phyloP scores from a whole-genome alignment of 1,284 basidiomycete genomes.

The Heliocybe sulcata region DNA sequence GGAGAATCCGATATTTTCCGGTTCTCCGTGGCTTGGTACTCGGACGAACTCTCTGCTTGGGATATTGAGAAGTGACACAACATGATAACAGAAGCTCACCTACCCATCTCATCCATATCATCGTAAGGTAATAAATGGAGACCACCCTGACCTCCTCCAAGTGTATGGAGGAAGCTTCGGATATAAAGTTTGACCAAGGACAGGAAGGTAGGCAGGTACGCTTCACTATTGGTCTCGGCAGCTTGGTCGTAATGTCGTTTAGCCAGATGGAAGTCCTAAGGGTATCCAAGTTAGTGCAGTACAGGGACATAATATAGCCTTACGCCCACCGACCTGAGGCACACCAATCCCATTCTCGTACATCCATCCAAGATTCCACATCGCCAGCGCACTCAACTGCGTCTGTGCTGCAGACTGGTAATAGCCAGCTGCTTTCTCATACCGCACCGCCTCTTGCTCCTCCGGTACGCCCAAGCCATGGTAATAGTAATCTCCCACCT shows the following conservation, averaged over 20 bases:
- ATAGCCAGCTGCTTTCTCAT: constrained; percentile 87
- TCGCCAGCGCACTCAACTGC: constrained; percentile 85
- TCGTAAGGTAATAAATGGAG: constrained; percentile 57
- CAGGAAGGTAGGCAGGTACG: constrained; percentile 81
- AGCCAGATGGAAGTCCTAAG: constrained; percentile 92
- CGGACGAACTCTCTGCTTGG: not conserved
- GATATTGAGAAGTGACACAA: not conserved
- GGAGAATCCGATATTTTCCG: constrained; percentile 12
- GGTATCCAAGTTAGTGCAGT: not conserved
- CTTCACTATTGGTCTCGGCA: constrained; percentile 80
- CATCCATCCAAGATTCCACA: constrained; percentile 99
- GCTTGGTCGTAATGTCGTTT: constrained; percentile 95
- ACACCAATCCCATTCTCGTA: constrained; percentile 96
- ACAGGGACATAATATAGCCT: not conserved
- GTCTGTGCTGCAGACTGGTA: constrained; percentile 93
- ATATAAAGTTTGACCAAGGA: constrained; percentile 81
- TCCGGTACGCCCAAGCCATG: constrained; percentile 73
- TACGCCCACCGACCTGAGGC: constrained; percentile 47
- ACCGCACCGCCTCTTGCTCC: constrained; percentile 51
- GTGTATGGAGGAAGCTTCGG: constrained; percentile 77
- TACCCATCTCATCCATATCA: constrained; percentile 39
- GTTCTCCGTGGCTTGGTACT: constrained; percentile 6
- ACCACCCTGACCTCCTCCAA: constrained; percentile 62
- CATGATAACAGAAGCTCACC: constrained; percentile 6
- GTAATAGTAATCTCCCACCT: constrained; percentile 96